Evolutionary conservation across 2,329 filamentous ascomycete species (phyloP).

Genomic region (Aspergillus pseudotamarii): DNA sequence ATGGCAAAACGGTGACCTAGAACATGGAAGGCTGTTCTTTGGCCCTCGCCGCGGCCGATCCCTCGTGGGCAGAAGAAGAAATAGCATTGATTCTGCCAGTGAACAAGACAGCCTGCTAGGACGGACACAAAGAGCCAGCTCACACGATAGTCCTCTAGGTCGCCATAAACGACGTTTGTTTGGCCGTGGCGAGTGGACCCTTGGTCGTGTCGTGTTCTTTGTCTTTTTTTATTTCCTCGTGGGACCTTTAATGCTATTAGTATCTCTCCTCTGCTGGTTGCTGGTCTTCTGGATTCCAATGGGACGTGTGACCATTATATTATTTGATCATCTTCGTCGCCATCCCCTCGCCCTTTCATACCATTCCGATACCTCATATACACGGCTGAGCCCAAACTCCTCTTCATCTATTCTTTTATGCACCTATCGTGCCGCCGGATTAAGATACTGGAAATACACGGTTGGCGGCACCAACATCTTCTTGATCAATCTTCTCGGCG

Average conservation of each 20-base stretch:
- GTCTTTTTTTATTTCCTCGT: conserved; percentile 93
- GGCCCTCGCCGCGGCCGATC: conserved; percentile 77
- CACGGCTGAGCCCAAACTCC: conserved; percentile 69
- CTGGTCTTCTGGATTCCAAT: conserved; percentile 98
- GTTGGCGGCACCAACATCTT: conserved; percentile 98
- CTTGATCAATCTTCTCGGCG: conserved; percentile 90
- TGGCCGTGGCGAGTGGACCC: conserved; percentile 92
- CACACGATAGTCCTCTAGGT: conserved; percentile 44
- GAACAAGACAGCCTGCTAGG: conserved; percentile 91
- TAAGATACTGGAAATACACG: conserved; percentile 99
- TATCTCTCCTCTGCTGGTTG: conserved; percentile 91
- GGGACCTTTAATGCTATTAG: conserved; percentile 80
- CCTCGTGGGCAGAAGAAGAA: conserved; percentile 80
- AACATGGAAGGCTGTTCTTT: conserved; percentile 94
- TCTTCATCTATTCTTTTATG: conserved; percentile 89
- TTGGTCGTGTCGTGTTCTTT: conserved; percentile 94
- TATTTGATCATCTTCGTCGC: conserved; percentile 88
- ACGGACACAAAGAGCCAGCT: conserved; percentile 57
- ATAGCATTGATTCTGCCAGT: conserved; percentile 84
- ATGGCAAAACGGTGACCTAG: conserved; percentile 96
- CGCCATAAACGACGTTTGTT: conserved; percentile 82
- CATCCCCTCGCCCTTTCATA: conserved; percentile 93
- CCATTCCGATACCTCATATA: conserved; percentile 78
- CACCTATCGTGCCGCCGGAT: conserved; percentile 92
- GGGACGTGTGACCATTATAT: conserved; percentile 88